Percentiles rank a stretch among this genome's conserved stretches.
Evolutionary conservation across 2,329 filamentous ascomycete species (phyloP).

Genomic region (Fusarium guadeloupense): DNA sequence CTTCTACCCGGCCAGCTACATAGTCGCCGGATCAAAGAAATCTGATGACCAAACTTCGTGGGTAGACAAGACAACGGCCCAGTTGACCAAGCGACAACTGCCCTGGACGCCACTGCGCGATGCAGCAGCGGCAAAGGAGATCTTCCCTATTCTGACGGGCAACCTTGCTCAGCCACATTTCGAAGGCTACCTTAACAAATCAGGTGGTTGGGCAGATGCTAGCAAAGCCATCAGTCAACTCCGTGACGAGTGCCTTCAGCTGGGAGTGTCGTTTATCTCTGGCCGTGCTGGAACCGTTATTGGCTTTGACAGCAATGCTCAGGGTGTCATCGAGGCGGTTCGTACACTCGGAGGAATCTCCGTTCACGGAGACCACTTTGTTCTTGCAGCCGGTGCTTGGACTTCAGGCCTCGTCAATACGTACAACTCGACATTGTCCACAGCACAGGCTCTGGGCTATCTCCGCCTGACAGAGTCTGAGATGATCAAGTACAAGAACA

Average conservation of each 20-base stretch:
- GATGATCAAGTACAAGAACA: constrained; percentile 18
- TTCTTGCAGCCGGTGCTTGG: constrained; percentile 30
- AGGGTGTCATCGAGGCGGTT: not conserved
- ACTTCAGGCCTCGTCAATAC: constrained; percentile 5
- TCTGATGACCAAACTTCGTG: constrained; percentile 3
- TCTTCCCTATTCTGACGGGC: constrained; percentile 13
- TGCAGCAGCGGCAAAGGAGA: not conserved
- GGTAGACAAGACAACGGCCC: constrained; percentile 26
- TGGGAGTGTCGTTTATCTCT: constrained; percentile 23
- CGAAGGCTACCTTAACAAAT: constrained; percentile 21
- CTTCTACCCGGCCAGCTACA: constrained; percentile 14
- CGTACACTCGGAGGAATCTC: not conserved
- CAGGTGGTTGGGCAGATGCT: constrained; percentile 33
- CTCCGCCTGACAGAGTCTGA: constrained; percentile 25
- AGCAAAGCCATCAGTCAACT: constrained; percentile 28
- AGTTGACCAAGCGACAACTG: constrained; percentile 9
- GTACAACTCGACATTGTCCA: constrained; percentile 28
- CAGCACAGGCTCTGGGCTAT: constrained; percentile 28
- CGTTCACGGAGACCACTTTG: constrained; percentile 16
- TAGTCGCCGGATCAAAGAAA: constrained; percentile 11
- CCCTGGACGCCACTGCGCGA: constrained; percentile 10
- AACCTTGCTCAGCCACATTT: constrained; percentile 20
- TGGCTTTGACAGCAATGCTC: constrained; percentile 3
- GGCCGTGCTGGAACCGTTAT: constrained; percentile 24
- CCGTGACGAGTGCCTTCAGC: constrained; percentile 24